Evolutionary conservation across 495 filamentous ascomycete genomes (phyloP), one percentile per base, ranked within the genome.

Genomic region (Talaromyces borbonicus): DNA sequence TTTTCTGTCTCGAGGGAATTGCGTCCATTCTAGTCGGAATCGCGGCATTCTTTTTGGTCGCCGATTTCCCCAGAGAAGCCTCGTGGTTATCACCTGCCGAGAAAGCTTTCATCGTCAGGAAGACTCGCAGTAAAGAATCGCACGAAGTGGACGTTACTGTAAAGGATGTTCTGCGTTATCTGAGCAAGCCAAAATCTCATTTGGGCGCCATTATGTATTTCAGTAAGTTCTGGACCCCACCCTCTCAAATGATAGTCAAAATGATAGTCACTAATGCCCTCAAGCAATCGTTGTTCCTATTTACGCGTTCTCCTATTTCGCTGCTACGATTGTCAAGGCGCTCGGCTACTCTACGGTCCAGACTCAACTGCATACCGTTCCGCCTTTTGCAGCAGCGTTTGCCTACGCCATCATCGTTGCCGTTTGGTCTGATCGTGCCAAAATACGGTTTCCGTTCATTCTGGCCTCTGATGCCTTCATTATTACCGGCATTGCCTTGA

Each of bases 271-370:
- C 33, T 27, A 16, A 16, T 12, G 8, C 9, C 11, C 20, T 26
- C 23, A 5, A 46, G 43, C 43, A 12, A 46, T 46, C 18, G 43
- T 46, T 14, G 30, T 46, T 4, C 43, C 43, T 8, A 46, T 46
- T n/a, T 90, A 90, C 57, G 83, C 82, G 3, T 90, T 77, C 59
- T 79, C 74, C 49, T 86, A 81, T 1, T 90, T 90, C 53, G 65
- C 87, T 3, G 84, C 85, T 0, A 90, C 82, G 18, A 88, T 90
- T 52, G 87, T 90, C 62, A 63, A 75, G 22, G 78, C 71, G 8
- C 73, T 87, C 45, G 80, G 80, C 12, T 87, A 80, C 74, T 66
- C 74, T 0, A 63, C 65, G 0, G 72, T 81, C 0, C 61, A 84
- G 46, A 69, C 83, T 14, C 85, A 90, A 59, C 73, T 83, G 19